A percentile compares a stretch with the other conserved stretches of the same genome.
These are phyloP conservation scores for Nepenthes mirabilis DNA, from an alignment of 148 eudicot species.

Conservation along the genomic window DNA sequence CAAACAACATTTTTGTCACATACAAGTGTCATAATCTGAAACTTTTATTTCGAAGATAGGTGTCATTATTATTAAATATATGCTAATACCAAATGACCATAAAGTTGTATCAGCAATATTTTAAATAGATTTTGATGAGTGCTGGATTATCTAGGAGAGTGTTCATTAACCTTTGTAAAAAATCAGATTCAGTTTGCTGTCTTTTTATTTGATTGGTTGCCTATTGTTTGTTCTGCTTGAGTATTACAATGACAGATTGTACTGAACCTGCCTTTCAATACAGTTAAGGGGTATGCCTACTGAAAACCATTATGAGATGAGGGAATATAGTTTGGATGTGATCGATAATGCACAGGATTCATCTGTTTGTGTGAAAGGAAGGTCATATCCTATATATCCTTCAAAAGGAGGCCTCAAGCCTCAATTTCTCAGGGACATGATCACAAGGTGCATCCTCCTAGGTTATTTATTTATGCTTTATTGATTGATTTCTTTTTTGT, in stretches of 20 bases:
- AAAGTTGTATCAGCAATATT: too few species aligned
- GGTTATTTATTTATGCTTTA: not conserved
- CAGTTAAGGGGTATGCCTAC: slow-evolving; percentile 57
- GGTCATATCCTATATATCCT: slow-evolving; percentile 81
- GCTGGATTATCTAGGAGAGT: too few species aligned
- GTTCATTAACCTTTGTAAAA: too few species aligned
- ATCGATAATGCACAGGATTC: slow-evolving; percentile 51
- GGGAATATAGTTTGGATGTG: slow-evolving; percentile 68
- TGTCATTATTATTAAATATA: too few species aligned
- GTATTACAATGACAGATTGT: not conserved
- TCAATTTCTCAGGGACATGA: slow-evolving; percentile 46
- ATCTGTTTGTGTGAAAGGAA: slow-evolving; percentile 36
- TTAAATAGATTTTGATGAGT: too few species aligned
- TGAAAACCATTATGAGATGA: slow-evolving; percentile 77
- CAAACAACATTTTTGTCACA: too few species aligned
- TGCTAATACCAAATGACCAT: too few species aligned
- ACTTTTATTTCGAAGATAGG: too few species aligned
- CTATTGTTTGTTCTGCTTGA: not conserved
- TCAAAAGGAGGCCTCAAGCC: slow-evolving; percentile 78
- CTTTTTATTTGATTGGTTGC: not conserved
- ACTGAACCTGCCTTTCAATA: slow-evolving; percentile 11
- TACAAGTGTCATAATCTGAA: too few species aligned
- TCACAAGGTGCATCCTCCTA: slow-evolving; percentile 43
- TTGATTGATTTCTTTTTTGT: too few species aligned
- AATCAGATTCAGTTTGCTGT: not conserved